Evolutionary conservation across 1,139 yeast species (phyloP), one percentile per base, ranked within the genome.

Genomic region (Candida mesenterica): DNA sequence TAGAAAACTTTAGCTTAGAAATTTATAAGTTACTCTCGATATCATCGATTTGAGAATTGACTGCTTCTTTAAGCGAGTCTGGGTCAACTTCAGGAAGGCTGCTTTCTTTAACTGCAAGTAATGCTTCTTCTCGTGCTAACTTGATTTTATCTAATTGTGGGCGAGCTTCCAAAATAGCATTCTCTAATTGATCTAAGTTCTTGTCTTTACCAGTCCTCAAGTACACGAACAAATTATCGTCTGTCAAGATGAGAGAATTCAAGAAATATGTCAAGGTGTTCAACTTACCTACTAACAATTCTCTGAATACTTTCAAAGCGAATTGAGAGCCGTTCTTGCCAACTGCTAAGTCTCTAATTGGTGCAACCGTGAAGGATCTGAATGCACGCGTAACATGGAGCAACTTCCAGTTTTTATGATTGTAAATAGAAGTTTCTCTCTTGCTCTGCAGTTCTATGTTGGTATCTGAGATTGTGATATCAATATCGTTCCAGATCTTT

Each of bases 391-490:
- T 38, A 3, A 48, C 28, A 15, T 50, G 50, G 33, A 62, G 31
- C 17, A 46, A 31, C 38, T 55, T 45, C 73, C 72, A 68, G 37
- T 55, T 49, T 1, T 36, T 33, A 1, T 45, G 36, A 12, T 52
- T 45, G 36, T 48, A 54, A 4, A 41, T 32, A 3, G 40, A 29
- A 24, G 27, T 32, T 15, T 33, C 33, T 5, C 30, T 33, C 8
- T 41, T 29, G n/a, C 32, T 39, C 3, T 26, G 26, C 26, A 45
- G 34, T 9, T 38, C 39, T 28, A 52, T 40, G 16, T 46, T 40
- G 7, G 42, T 41, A 36, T 73, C 78, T 6, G 85, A 71, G 31
- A 89, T 74, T 33, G 86, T 62, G 43, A 73, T 77, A 45, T 83
- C 80, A 48, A 82, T 76, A 1, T 67, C 45, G 10, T 68, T 61